Conservation (phyloP, 352 stramenopile species). For the Pythium graminicola region DNA sequence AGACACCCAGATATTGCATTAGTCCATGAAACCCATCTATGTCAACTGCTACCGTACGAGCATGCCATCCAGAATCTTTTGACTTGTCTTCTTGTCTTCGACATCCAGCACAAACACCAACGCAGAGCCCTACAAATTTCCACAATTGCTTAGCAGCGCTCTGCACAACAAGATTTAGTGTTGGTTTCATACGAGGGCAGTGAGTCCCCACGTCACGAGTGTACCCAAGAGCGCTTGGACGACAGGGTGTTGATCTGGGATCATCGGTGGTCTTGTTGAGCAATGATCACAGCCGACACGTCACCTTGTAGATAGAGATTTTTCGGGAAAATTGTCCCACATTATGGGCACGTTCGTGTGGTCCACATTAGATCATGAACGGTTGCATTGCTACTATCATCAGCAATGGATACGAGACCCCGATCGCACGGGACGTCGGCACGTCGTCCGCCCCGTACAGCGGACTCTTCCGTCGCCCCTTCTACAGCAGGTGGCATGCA, state of each 20-base stretch:
- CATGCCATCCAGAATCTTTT: slow-evolving; percentile 83
- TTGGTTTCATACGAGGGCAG: slow-evolving; percentile 40
- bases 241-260: slow-evolving; percentile 65
- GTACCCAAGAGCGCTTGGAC: slow-evolving; percentile 78
- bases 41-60: slow-evolving; percentile 28
- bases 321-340: slow-evolving; percentile 2
- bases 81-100: slow-evolving; percentile 57
- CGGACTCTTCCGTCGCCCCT: neutral
- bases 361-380: slow-evolving; percentile 12
- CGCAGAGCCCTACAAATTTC: slow-evolving; percentile 39
- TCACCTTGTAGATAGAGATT: neutral
- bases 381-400: too few relatives aligned
- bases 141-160: neutral
- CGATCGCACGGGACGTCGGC: neutral
- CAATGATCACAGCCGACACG: neutral
- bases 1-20: neutral
- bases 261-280: slow-evolving; percentile 32
- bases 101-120: slow-evolving; percentile 82
- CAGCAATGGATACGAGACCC: neutral
- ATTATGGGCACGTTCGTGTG: slow-evolving; percentile 1
- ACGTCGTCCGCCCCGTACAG: neutral
- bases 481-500: neutral
- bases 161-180: neutral
- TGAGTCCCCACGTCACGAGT: slow-evolving; percentile 80
- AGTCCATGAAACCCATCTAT: neutral